Evolutionary conservation across 192 early-diverging fungal species (phyloP).

Genomic region (Podila clonocystis): DNA sequence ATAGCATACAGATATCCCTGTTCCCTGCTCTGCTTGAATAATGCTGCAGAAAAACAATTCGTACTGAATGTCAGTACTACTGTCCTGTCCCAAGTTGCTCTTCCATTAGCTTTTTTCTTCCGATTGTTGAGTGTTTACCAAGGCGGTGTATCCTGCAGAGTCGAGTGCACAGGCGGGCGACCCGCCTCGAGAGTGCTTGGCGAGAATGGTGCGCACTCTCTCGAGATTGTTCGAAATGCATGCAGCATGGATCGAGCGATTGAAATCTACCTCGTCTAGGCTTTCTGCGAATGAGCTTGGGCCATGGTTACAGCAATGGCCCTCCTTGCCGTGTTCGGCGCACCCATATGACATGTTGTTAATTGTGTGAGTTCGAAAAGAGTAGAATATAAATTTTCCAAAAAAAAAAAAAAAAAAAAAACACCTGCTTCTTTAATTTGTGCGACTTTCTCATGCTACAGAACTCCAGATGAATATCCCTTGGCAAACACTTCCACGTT

Average conservation of each 20-base stretch:
- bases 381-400: background rate
- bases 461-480: constrained; percentile 65
- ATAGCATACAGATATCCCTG: constrained; percentile 31
- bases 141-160: constrained; percentile 40
- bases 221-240: constrained; percentile 36
- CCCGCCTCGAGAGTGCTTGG: constrained; percentile 5
- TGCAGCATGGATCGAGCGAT: constrained; percentile 41
- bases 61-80: too few relatives aligned
- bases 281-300: constrained; percentile 20
- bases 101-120: too few relatives aligned
- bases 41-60: constrained; percentile 3
- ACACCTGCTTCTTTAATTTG: background rate
- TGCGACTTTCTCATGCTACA: constrained; percentile 20
- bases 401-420: constrained; percentile 8
- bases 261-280: constrained; percentile 46
- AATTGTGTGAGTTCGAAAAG: background rate
- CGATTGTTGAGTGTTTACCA: background rate
- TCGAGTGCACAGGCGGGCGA: constrained; percentile 27
- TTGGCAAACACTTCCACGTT: constrained; percentile 68
- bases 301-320: constrained; percentile 32
- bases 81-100: too few relatives aligned
- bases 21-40: constrained; percentile 43
- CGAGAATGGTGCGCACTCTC: constrained; percentile 23
- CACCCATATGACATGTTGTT: constrained; percentile 10
- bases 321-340: constrained; percentile 16